Conservation (phyloP, 2,329 filamentous ascomycete genomes). For the Helotiales sp. region DNA sequence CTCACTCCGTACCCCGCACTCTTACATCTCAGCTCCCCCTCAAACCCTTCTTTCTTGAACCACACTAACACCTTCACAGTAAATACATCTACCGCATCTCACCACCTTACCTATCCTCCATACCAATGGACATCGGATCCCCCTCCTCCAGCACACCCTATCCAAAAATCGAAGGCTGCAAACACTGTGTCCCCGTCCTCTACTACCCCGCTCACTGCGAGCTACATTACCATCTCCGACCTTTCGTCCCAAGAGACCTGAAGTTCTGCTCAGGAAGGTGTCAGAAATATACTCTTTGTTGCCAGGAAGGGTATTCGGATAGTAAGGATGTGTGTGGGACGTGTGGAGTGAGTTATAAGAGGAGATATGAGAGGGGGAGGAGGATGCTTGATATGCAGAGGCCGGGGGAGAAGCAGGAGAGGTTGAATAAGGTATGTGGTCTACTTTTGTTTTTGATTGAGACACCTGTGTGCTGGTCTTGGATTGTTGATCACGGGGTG, state of each 20-base stretch:
- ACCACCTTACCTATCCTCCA: background rate
- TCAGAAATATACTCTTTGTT: conserved; percentile 15
- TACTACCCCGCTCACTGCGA: conserved; percentile 31
- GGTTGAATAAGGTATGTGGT: conserved; percentile 1
- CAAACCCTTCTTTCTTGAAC: no score
- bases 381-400: conserved; percentile 16
- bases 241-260: conserved; percentile 19
- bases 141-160: conserved; percentile 18
- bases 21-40: no score
- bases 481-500: no score
- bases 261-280: conserved; percentile 23
- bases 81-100: conserved; percentile 21
- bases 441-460: background rate
- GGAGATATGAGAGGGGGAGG: conserved; percentile 24
- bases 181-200: conserved; percentile 27
- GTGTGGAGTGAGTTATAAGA: conserved; percentile 21
- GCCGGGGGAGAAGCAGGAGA: conserved; percentile 1
- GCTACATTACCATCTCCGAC: conserved; percentile 28
- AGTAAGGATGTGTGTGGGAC: conserved; percentile 11
- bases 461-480: no score
- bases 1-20: no score
- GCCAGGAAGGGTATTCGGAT: background rate
- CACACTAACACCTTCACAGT: conserved; percentile 6
- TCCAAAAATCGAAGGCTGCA: conserved; percentile 17
- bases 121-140: conserved; percentile 17